Base-by-base conservation (phyloP, 2,329 filamentous ascomycete genomes). In the Penicillium nordicum region DNA sequence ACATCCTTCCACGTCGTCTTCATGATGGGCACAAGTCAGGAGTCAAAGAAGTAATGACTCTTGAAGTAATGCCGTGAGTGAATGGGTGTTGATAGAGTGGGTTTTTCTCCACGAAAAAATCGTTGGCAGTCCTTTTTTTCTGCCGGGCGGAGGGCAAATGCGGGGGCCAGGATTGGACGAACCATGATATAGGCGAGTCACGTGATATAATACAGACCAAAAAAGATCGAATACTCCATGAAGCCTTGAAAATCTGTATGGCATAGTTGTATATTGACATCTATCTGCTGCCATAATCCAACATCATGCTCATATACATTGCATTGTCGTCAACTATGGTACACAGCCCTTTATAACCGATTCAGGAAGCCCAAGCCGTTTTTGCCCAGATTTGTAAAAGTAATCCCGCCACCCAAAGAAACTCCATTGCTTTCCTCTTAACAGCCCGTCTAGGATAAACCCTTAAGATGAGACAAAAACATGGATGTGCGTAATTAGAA, bases 1-100 rank as follows among this genome's bases (percentile, higher is more conserved):
- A 78, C 76, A 72, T 84, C 82, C 70, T 84, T 83, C 81, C 81
- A 84, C 41, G 81, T 82, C 46, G 80, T 83, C 79, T 83, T 84
- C 81, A 84, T 83, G 70, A 70, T 74, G 70, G 68, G 65, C 63
- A 70, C 58, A 53, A 49, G 58, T 61, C 61, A 54, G 62, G 65
- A 69, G 65, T 64, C 61, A 61, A 63, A 50, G 42, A 58, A 34
- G 53, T 54, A 58, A 48, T 57, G 64, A 70, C 65, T 69, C 66
- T 70, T 48, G 56, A 61, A 58, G 60, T 49, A 47, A 50, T 42
- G 53, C 46, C 43, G 57, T 53, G 51, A 58, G 60, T 63, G 60
- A 64, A 57, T 63, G 59, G 54, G 59, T 62, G 62, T 64, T 63
- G 61, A 57, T 55, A 58, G 59, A 59, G 50, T 62, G 61, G 50